A percentile compares a stretch with the other conserved stretches of the same genome.
Conservation (phyloP, 1,284 basidiomycete genomes). For the Cystobasidium pallidum region DNA sequence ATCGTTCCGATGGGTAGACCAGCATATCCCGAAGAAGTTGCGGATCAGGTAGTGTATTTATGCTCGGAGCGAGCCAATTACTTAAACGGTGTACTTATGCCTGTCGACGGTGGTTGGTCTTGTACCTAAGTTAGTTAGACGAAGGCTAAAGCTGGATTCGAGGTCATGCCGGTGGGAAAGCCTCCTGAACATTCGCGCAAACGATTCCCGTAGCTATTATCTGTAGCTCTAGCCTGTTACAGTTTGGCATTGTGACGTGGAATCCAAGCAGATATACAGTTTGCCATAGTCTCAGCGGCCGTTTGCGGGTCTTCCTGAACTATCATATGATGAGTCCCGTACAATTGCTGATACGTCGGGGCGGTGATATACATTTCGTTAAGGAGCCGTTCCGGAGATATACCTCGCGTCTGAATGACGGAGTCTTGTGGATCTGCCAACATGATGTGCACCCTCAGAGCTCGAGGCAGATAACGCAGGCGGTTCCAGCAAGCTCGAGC, state of each 20-base stretch:
- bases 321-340: constrained; percentile 24
- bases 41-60: constrained; percentile 28
- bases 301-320: constrained; percentile 12
- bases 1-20: constrained; percentile 25
- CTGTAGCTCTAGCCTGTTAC: too few relatives aligned
- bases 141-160: too few relatives aligned
- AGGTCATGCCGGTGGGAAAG: too few relatives aligned
- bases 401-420: constrained; percentile 17
- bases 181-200: too few relatives aligned
- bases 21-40: constrained; percentile 27
- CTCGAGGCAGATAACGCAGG: not conserved
- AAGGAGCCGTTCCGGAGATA: not conserved
- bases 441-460: constrained; percentile 24
- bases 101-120: constrained; percentile 21
- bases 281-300: constrained; percentile 4
- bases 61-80: constrained; percentile 38
- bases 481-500: constrained; percentile 21
- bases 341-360: constrained; percentile 19
- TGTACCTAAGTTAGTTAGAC: constrained; percentile 12
- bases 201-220: too few relatives aligned
- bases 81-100: constrained; percentile 24
- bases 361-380: constrained; percentile 1
- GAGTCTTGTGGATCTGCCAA: constrained; percentile 16
- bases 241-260: not conserved
- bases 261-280: constrained; percentile 9